These are phyloP conservation scores for Eucalyptus dawsonii DNA, from an alignment of 345 rosid genomes.

Conservation along the genomic window DNA sequence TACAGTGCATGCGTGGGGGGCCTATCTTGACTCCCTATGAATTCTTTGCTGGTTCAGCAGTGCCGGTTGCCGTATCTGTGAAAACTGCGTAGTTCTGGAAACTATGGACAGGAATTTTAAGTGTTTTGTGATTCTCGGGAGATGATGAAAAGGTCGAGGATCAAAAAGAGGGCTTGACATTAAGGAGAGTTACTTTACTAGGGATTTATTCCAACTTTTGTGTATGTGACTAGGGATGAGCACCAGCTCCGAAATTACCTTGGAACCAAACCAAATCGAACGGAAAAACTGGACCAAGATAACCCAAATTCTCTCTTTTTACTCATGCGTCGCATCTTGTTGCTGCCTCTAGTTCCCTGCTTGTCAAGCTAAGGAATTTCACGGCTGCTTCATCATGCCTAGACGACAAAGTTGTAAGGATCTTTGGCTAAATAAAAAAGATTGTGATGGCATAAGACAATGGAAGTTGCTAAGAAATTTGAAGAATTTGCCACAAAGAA, in stretches of 20 bases:
- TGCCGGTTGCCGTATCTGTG: not conserved
- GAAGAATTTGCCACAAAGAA: not conserved
- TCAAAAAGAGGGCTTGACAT: not conserved
- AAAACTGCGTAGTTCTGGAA: not conserved
- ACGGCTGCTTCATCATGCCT: not conserved
- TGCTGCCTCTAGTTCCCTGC: not conserved
- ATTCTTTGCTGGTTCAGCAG: not conserved
- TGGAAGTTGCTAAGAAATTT: not conserved
- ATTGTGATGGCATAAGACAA: not conserved
- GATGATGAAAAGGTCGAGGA: not conserved
- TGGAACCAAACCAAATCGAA: fast-evolving
- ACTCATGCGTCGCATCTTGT: not conserved
- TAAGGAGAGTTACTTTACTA: not conserved
- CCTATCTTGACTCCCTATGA: not conserved
- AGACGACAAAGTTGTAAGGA: not conserved
- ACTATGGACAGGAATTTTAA: not conserved
- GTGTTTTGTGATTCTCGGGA: not conserved
- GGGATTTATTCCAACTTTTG: not conserved
- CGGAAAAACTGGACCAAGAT: not conserved
- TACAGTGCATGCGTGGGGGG: not conserved
- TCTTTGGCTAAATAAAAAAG: not conserved
- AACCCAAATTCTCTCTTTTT: not conserved
- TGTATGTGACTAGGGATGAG: not conserved
- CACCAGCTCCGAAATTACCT: not conserved
- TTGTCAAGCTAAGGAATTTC: not conserved